A percentile compares a stretch with the other conserved stretches of the same genome.
Conservation (phyloP, 805 yeast genomes). For the Candida wancherniae region DNA sequence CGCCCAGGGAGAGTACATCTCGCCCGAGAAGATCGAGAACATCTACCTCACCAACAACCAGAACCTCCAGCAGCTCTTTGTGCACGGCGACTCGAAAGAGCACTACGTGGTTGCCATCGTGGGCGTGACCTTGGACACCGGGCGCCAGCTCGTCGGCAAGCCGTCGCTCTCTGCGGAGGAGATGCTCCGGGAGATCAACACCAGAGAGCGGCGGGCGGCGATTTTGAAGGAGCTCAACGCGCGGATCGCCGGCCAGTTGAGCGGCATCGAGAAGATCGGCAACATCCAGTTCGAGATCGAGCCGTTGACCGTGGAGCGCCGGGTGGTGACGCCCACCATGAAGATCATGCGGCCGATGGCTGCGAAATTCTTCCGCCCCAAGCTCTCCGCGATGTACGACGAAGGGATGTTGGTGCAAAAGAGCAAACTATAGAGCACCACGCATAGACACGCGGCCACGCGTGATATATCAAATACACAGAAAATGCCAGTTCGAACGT, state of each 20-base stretch:
- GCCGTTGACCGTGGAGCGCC: constrained; percentile 55
- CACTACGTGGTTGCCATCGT: constrained; percentile 9
- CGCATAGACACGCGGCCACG: no score
- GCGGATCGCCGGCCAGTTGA: constrained; percentile 32
- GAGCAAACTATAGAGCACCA: no score
- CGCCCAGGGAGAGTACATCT: constrained; percentile 52
- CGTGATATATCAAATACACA: no score
- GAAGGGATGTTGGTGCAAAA: constrained; percentile 19
- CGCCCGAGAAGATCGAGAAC: constrained; percentile 71
- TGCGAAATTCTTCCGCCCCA: constrained; percentile 17
- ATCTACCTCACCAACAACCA: constrained; percentile 35
- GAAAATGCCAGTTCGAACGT: no score
- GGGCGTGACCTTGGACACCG: constrained; percentile 25
- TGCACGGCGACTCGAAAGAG: constrained; percentile 10
- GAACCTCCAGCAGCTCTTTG: constrained; percentile 8
- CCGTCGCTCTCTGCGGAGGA: constrained; percentile 11
- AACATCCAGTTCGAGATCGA: constrained; percentile 49
- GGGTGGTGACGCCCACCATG: constrained; percentile 62
- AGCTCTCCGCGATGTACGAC: constrained; percentile 4
- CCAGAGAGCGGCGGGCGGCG: constrained; percentile 22
- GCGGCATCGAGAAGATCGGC: constrained; percentile 59
- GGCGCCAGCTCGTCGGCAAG: constrained; percentile 4
- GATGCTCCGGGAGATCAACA: constrained; percentile 23
- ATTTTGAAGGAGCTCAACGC: constrained; percentile 34
- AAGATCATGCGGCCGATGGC: constrained; percentile 42